These are phyloP conservation scores for Aspergillus asperescens DNA, from an alignment of 495 filamentous ascomycete species.

Conservation along the genomic window DNA sequence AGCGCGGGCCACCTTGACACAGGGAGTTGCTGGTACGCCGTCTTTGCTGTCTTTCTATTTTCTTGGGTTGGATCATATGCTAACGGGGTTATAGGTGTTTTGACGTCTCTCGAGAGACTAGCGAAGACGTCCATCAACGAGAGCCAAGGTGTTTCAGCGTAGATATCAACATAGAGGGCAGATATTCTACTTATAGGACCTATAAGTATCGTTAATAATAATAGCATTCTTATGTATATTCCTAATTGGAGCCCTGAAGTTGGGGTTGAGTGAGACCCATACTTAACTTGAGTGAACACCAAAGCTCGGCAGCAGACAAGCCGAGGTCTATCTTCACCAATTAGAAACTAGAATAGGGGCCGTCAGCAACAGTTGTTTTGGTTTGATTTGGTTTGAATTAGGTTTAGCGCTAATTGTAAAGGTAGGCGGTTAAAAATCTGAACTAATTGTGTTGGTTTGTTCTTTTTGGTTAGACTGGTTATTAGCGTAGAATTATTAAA, in stretches of 20 bases:
- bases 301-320: slow-evolving; percentile 4
- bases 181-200: background rate
- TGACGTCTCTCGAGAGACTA: slow-evolving; percentile 11
- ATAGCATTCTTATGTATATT: background rate
- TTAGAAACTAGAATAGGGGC: no score
- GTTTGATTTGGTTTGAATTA: no score
- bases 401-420: no score
- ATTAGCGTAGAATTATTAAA: no score
- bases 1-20: slow-evolving; percentile 75
- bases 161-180: background rate
- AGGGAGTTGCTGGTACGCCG: slow-evolving; percentile 79
- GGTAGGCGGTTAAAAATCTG: no score
- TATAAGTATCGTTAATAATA: background rate
- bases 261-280: background rate
- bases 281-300: background rate
- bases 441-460: no score
- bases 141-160: background rate
- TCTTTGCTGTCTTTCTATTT: background rate
- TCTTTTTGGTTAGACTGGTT: no score
- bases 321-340: slow-evolving; percentile 4
- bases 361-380: no score
- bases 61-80: slow-evolving; percentile 5
- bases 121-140: slow-evolving; percentile 2
- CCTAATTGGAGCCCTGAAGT: background rate
- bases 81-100: slow-evolving; percentile 11